phyloP scores from a whole-genome alignment of 177 flowering plant genomes.

The Vitis hybrid region DNA sequence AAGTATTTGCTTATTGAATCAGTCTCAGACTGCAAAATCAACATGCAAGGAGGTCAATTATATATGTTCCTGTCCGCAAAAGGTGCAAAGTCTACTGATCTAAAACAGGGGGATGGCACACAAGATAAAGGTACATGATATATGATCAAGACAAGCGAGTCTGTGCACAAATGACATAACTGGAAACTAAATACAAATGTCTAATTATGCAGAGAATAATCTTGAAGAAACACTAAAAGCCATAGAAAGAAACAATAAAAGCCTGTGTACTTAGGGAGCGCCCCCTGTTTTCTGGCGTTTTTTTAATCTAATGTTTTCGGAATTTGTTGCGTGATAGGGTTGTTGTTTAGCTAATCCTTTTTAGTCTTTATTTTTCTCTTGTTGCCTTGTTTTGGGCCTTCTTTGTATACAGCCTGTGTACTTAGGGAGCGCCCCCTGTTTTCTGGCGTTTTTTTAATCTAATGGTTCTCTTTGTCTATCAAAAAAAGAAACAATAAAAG shows the following conservation, averaged over 20 bases:
- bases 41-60: neutral
- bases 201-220: neutral
- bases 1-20: slow-evolving; percentile 76
- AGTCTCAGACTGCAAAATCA: slow-evolving; percentile 74
- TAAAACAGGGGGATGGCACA: neutral
- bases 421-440: too few relatives aligned
- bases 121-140: neutral
- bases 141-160: neutral
- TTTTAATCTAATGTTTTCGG: too few relatives aligned
- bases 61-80: neutral
- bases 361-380: too few relatives aligned
- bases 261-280: too few relatives aligned
- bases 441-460: too few relatives aligned
- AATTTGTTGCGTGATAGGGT: too few relatives aligned
- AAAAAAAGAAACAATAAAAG: neutral
- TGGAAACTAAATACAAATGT: neutral
- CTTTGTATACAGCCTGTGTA: too few relatives aligned
- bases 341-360: too few relatives aligned
- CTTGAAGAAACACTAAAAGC: neutral
- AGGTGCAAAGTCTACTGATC: neutral
- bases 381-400: too few relatives aligned
- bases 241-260: neutral
- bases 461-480: too few relatives aligned
- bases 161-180: neutral
- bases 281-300: too few relatives aligned